A percentile compares a stretch with the other conserved stretches of the same genome.
Conservation (phyloP, 495 filamentous ascomycete genomes). For the Mytilinidion resinicola region DNA sequence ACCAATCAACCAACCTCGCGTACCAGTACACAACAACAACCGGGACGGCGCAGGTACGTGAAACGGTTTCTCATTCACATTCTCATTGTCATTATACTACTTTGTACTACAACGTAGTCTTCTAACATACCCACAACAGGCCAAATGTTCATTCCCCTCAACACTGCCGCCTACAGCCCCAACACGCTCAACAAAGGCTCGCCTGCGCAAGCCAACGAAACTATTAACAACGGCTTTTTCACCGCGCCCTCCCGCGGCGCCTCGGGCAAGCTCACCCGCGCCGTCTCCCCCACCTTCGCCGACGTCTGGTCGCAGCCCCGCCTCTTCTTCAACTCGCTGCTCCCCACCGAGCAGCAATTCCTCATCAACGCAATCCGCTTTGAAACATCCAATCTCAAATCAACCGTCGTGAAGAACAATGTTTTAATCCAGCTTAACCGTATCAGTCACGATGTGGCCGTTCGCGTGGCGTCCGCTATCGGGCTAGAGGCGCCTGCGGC, state of each 20-base stretch:
- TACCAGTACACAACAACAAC: slow-evolving; percentile 27
- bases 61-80: not conserved
- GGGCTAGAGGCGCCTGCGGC: slow-evolving; percentile 42
- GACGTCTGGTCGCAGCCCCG: slow-evolving; percentile 74
- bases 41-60: slow-evolving; percentile 26
- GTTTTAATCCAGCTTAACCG: slow-evolving; percentile 65
- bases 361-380: slow-evolving; percentile 74
- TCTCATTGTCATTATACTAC: too few species aligned
- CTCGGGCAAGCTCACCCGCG: slow-evolving; percentile 52
- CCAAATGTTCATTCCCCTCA: slow-evolving; percentile 31
- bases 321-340: slow-evolving; percentile 71
- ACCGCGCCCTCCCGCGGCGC: slow-evolving; percentile 53
- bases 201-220: slow-evolving; percentile 65
- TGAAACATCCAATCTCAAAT: slow-evolving; percentile 57
- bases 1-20: slow-evolving; percentile 57
- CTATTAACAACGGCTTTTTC: slow-evolving; percentile 67
- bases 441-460: slow-evolving; percentile 62
- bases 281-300: slow-evolving; percentile 57
- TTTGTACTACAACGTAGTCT: not conserved
- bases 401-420: slow-evolving; percentile 51
- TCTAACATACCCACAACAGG: slow-evolving; percentile 7
- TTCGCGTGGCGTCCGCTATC: slow-evolving; percentile 57
- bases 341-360: slow-evolving; percentile 65
- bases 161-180: slow-evolving; percentile 48
- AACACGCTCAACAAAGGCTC: slow-evolving; percentile 62